Conservation (phyloP, 768 basidiomycete species). For the Leccinum sublutescens region DNA sequence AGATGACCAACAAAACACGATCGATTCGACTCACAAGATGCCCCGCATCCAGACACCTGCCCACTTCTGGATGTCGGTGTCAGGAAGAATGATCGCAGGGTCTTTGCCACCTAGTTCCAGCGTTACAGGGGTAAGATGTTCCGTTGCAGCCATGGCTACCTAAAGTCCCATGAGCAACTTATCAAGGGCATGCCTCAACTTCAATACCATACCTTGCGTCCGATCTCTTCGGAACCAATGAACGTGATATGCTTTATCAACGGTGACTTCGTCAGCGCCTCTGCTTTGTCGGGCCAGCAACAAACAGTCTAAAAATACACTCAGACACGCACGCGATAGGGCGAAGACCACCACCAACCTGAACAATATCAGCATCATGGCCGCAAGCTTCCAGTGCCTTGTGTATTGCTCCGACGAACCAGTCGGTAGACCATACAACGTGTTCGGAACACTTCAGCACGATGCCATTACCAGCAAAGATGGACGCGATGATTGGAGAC, state of each 20-base stretch:
- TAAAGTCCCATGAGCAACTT: conserved; percentile 29
- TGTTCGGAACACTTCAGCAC: conserved; percentile 92
- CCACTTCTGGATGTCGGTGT: conserved; percentile 80
- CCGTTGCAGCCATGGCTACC: conserved; percentile 82
- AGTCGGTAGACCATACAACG: conserved; percentile 86
- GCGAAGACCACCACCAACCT: conserved; percentile 42
- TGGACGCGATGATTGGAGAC: conserved; percentile 87
- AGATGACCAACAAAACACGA: background rate
- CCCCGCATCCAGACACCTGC: conserved; percentile 85
- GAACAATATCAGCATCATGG: conserved; percentile 87
- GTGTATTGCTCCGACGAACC: conserved; percentile 79
- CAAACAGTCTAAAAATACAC: conserved; percentile 58
- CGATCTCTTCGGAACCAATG: conserved; percentile 79
- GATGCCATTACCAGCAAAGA: conserved; percentile 88
- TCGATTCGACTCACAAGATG: conserved; percentile 66
- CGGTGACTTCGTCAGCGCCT: conserved; percentile 74
- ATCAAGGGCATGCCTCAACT: conserved; percentile 8
- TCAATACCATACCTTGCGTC: conserved; percentile 54
- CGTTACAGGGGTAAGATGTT: conserved; percentile 86
- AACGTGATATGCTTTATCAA: conserved; percentile 93
- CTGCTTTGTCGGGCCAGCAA: conserved; percentile 87
- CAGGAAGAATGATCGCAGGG: conserved; percentile 84
- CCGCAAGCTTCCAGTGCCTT: conserved; percentile 77
- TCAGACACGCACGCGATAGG: conserved; percentile 5
- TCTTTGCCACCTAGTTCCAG: conserved; percentile 97